Base-by-base conservation (phyloP, 306 rosid species). In the Amphicarpaea edgeworthii region DNA sequence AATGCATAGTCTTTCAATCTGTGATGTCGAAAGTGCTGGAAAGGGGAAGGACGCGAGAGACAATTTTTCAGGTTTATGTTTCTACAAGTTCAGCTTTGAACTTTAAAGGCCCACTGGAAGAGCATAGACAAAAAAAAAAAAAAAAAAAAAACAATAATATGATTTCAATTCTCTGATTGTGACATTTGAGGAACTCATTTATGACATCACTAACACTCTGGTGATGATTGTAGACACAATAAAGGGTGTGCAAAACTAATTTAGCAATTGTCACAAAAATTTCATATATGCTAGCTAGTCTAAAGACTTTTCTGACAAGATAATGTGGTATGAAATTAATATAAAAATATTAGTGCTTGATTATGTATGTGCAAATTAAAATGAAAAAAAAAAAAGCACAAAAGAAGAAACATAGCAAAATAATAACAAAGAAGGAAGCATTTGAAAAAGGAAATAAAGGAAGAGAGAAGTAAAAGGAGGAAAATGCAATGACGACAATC, bases 171-270 rank as follows among this genome's bases (percentile, higher is more conserved):
- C 73, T 87, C 84, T 87, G 87, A 77, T 58, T 88, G 80, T 90
- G 93, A 81, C 23, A 47, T 80, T 89, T 92, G 74, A 95, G 96
- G 68, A 90, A 83, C 65, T 75, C 82, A 78, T 60, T 42, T 68
- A 91, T 70, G 65, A 95, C 87, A 83, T 81, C 90, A 59, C 82
- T 77, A 59, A 92, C 91, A 34, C 37, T 30, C 37, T 30, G 5
- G 6, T 7, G 86, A 79, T 79, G 90, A 85, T 83, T 85, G 90
- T 82, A 47, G 90, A 85, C 83, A 79, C 67, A 90, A 54, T 8
- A 85, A 89, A 20, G 96, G 98, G 42, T 90, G 96, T 94, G 95
- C 90, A 86, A 65, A 81, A 71, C 62, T 41, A 77, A 78, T 45
- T 72, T 47, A 73, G 62, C 69, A 79, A 64, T 67, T 64, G 64